phyloP scores from a whole-genome alignment of 2,329 filamentous ascomycete genomes.

The Exophiala bonariae region DNA sequence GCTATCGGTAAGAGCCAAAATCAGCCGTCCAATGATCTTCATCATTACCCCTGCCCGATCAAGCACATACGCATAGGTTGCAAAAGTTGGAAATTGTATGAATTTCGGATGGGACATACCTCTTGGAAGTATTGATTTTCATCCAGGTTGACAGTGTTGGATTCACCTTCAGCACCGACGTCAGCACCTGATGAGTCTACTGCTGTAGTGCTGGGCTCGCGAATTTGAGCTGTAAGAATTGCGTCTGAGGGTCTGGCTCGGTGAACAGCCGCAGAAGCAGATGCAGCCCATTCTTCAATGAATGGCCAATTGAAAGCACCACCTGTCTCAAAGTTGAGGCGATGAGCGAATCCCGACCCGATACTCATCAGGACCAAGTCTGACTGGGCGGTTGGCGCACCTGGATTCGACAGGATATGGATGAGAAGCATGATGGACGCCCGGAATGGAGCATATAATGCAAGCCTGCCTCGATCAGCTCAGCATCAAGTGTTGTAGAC shows the following conservation, averaged over 20 bases:
- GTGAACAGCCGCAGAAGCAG: not conserved
- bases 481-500: not conserved
- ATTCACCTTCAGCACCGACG: conserved; percentile 4
- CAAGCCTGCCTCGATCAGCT: conserved; percentile 1
- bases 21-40: conserved; percentile 1
- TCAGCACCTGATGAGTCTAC: conserved; percentile 1
- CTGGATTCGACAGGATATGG: conserved; percentile 4
- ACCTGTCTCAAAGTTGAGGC: conserved; percentile 1
- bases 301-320: conserved; percentile 3
- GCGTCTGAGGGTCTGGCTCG: conserved; percentile 2
- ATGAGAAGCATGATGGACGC: conserved; percentile 2
- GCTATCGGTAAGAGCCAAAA: conserved; percentile 2
- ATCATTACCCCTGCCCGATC: not conserved
- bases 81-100: not conserved
- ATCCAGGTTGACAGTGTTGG: not conserved
- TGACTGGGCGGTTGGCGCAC: not conserved
- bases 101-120: conserved; percentile 1
- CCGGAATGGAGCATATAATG: not conserved
- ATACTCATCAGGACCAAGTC: conserved; percentile 2
- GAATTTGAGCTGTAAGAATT: conserved; percentile 1
- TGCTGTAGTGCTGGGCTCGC: not conserved
- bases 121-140: conserved; percentile 6
- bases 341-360: not conserved
- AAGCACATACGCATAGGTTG: not conserved
- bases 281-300: not conserved